Evolutionary conservation across 805 yeast genomes (phyloP), one percentile per base, ranked within the genome.

Genomic region (Vanderwaltozyma yarrowii): DNA sequence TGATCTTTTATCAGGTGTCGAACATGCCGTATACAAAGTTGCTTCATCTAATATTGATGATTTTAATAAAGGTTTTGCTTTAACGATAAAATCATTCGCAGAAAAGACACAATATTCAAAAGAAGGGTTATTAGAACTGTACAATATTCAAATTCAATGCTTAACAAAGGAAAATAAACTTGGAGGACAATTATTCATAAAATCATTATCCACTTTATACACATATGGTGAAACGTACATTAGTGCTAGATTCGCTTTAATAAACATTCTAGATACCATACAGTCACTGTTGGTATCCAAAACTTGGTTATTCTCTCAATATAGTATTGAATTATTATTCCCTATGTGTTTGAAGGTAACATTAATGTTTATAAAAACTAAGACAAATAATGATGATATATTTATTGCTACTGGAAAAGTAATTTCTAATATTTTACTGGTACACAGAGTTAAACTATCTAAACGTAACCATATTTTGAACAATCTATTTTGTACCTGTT

Each of bases 401-500:
- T 78, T 66, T 49, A 39, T 59, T 2, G 43, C 51, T 4, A 45
- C 73, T 3, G 64, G 76, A 5, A 72, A 71, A 38, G 60, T 76
- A 0, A 47, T 81, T 19, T 78, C 95, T 0, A 69, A 71, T 27
- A 60, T 83, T 2, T 55, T 88, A 8, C 61, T 85, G 20, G 70
- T 70, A 51, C 92, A 85, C 49, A 70, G 96, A 37, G 73, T 65
- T 52, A 72, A 86, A 50, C 61, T 88, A 15, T 67, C 79, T 0
- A 75, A 78, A 27, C 74, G 96, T 52, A 78, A 83, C 50, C 94
- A 86, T 54, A 51, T 87, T 32, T 46, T 86, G 3, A 61, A 74
- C 7, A 48, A 65, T 1, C 54, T 71, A 1, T 63, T 80, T 32
- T 64, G 70, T 12, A 60, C 73, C 3, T 58, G 79, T 35, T 58